Evolutionary conservation across 371 early-diverging fungal genomes (phyloP).

Genomic region (Mucor ambiguus): DNA sequence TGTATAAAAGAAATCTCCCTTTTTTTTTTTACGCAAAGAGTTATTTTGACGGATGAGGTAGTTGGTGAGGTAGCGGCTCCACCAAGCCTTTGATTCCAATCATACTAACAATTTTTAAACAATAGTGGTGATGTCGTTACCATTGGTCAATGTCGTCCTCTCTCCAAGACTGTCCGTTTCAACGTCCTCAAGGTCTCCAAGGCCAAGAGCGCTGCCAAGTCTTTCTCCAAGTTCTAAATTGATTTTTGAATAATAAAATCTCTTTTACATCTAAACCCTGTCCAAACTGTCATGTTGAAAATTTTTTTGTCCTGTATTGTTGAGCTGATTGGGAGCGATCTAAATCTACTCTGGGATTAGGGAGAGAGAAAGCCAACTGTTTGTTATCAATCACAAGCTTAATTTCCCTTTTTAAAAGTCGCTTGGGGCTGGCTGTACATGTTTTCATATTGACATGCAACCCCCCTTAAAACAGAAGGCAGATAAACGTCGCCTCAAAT

Average conservation of each 20-base stretch:
- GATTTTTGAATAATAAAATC: slow-evolving; percentile 9
- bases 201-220: slow-evolving; percentile 88
- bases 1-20: not conserved
- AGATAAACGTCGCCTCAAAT: not conserved
- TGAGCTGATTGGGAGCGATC: not conserved
- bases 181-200: slow-evolving; percentile 98
- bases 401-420: not conserved
- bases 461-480: not conserved
- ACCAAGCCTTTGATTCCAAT: slow-evolving; percentile 60
- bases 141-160: slow-evolving; percentile 98
- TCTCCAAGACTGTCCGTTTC: slow-evolving; percentile 99
- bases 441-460: not conserved
- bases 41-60: slow-evolving; percentile 52
- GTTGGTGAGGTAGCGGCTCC: slow-evolving; percentile 65
- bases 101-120: slow-evolving; percentile 19
- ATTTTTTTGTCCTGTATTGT: not conserved
- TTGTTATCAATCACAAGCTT: not conserved
- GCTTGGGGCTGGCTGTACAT: not conserved
- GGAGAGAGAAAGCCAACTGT: not conserved
- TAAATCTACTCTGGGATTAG: not conserved
- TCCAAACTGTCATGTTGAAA: not conserved
- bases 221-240: slow-evolving; percentile 94
- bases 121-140: slow-evolving; percentile 92
- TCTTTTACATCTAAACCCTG: not conserved
- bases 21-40: slow-evolving; percentile 1